phyloP scores from a whole-genome alignment of 129 eudicot species.

The Helianthus tuberosus region DNA sequence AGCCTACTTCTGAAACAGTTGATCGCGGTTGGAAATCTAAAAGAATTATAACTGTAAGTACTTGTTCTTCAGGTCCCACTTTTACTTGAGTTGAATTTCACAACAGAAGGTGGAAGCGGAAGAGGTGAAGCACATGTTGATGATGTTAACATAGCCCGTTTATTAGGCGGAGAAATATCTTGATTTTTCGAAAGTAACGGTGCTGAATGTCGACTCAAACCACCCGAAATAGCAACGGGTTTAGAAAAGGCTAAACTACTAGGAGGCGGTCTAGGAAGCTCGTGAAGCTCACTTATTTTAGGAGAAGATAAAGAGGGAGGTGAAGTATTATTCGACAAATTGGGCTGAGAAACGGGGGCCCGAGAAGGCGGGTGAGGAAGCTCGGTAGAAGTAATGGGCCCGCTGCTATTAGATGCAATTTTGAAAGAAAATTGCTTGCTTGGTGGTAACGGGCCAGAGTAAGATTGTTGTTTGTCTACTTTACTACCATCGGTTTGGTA shows the following conservation, averaged over 20 bases:
- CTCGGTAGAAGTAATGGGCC: conserved; percentile 57
- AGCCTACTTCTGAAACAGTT: conserved; percentile 35
- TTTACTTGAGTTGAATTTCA: conserved; percentile 62
- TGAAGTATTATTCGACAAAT: conserved; percentile 51
- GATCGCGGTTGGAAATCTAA: conserved; percentile 42
- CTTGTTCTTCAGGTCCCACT: conserved; percentile 41
- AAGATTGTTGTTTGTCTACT: conserved; percentile 60
- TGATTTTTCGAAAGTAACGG: conserved; percentile 54
- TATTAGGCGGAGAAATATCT: conserved; percentile 62
- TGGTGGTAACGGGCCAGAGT: conserved; percentile 75
- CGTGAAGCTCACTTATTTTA: conserved; percentile 85
- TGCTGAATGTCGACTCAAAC: conserved; percentile 62
- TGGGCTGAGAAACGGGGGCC: conserved; percentile 34
- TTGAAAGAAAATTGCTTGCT: conserved; percentile 62
- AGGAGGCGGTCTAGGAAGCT: conserved; percentile 95
- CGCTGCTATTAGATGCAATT: conserved; percentile 54
- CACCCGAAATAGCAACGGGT: conserved; percentile 43
- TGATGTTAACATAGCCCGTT: conserved; percentile 39
- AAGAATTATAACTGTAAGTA: conserved; percentile 35
- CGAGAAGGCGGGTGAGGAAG: conserved; percentile 48
- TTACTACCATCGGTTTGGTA: conserved; percentile 45
- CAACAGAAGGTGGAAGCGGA: conserved; percentile 68
- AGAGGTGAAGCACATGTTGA: conserved; percentile 57
- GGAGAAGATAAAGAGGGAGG: conserved; percentile 75
- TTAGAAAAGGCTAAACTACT: conserved; percentile 39